Evolutionary conservation across 2,329 filamentous ascomycete genomes (phyloP).

Genomic region (Phyllosticta paracitricarpa): DNA sequence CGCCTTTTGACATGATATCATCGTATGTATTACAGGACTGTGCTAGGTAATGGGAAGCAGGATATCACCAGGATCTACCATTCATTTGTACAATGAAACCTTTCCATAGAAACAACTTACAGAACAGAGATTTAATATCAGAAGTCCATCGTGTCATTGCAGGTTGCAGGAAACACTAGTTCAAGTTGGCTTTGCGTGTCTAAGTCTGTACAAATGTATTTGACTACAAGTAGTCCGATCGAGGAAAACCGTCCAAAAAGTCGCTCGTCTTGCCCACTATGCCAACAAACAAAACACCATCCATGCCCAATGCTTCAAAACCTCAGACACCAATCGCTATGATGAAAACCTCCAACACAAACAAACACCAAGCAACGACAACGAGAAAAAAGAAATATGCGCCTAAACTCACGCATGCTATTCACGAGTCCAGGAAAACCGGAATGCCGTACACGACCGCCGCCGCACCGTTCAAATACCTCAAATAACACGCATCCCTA

Average conservation of each 20-base stretch:
- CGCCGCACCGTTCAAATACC: slow-evolving; percentile 86
- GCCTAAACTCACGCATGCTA: neutral
- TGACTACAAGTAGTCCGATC: neutral
- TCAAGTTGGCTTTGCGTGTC: too few relatives aligned
- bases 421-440: slow-evolving; percentile 54
- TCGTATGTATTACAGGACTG: too few relatives aligned
- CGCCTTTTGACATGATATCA: too few relatives aligned
- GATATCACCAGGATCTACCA: too few relatives aligned
- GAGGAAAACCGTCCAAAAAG: neutral
- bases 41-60: too few relatives aligned
- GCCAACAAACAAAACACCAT: neutral
- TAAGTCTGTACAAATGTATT: neutral
- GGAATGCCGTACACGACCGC: slow-evolving; percentile 93
- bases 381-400: neutral
- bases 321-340: neutral
- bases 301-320: neutral
- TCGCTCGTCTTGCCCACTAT: neutral
- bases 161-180: too few relatives aligned
- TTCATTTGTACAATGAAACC: too few relatives aligned
- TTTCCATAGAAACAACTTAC: too few relatives aligned
- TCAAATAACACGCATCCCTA: slow-evolving; percentile 70
- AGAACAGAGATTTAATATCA: too few relatives aligned
- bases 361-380: neutral
- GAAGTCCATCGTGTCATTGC: too few relatives aligned
- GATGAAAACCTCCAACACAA: neutral